Evolutionary conservation across 176 grass and related monocot genomes (phyloP).

Genomic region (Avena eriantha): DNA sequence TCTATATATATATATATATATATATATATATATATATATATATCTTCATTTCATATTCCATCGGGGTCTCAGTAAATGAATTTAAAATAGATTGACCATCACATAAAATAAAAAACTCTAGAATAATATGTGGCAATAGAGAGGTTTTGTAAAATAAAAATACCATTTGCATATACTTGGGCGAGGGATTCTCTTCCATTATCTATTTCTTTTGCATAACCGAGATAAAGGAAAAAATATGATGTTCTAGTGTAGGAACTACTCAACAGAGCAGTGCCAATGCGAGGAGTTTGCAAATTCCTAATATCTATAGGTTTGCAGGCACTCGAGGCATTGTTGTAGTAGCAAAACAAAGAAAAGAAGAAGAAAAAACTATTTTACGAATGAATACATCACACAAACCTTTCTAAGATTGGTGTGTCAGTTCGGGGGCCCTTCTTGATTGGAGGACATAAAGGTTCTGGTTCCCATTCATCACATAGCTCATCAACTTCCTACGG

Average conservation of each 20-base stretch:
- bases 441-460: constrained; percentile 78
- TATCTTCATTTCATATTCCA: too few species aligned
- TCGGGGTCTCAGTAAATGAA: constrained; percentile 17
- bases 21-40: too few species aligned
- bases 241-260: constrained; percentile 17
- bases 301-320: background rate
- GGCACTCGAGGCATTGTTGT: too few species aligned
- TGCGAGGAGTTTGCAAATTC: background rate
- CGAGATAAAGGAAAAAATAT: background rate
- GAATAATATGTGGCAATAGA: background rate
- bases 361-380: background rate
- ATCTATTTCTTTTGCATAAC: constrained; percentile 11
- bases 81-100: constrained; percentile 8
- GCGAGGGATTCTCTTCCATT: background rate
- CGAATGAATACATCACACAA: constrained; percentile 29
- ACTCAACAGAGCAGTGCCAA: background rate
- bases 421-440: constrained; percentile 58
- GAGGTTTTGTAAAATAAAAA: background rate
- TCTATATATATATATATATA: too few species aligned
- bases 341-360: too few species aligned
- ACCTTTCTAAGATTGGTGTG: constrained; percentile 82
- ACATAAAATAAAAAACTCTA: background rate
- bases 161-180: background rate
- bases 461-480: constrained; percentile 92
- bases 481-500: constrained; percentile 92